Evolutionary conservation across 495 filamentous ascomycete species (phyloP).

Genomic region (Penicillium malachiteum): DNA sequence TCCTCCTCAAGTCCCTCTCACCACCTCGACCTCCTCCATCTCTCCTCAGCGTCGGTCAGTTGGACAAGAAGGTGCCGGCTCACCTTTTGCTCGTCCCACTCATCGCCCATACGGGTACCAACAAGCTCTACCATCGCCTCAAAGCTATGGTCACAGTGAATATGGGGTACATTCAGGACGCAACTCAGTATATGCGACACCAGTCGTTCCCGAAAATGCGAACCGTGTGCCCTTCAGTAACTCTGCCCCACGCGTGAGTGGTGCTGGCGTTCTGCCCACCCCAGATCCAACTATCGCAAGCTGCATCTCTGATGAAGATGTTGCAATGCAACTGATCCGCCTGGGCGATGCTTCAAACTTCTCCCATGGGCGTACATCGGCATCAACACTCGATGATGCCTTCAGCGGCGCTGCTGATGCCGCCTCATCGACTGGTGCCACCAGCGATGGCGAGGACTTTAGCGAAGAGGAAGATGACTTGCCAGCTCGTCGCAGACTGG

Average conservation of each 20-base stretch:
- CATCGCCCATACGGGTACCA: conserved; percentile 73
- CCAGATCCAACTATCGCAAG: conserved; percentile 93
- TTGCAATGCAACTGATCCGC: conserved; percentile 92
- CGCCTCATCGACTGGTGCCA: conserved; percentile 79
- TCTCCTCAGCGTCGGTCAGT: conserved; percentile 81
- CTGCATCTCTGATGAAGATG: conserved; percentile 96
- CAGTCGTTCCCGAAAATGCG: conserved; percentile 58
- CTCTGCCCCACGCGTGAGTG: conserved; percentile 40
- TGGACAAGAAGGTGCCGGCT: conserved; percentile 58
- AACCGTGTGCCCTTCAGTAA: conserved; percentile 58
- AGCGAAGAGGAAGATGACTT: conserved; percentile 68
- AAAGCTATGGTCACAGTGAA: conserved; percentile 63
- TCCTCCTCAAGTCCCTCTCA: conserved; percentile 85
- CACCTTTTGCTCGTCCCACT: conserved; percentile 65
- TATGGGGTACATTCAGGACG: conserved; percentile 41
- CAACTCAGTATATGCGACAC: conserved; percentile 47
- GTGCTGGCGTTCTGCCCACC: conserved; percentile 72
- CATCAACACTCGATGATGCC: conserved; percentile 90
- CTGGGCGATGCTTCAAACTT: conserved; percentile 89
- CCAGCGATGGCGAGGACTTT: conserved; percentile 74
- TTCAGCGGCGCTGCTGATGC: conserved; percentile 84
- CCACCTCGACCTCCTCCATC: conserved; percentile 85
- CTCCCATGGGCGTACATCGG: conserved; percentile 84
- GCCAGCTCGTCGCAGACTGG: conserved; percentile 60
- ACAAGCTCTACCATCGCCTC: conserved; percentile 74